These are phyloP conservation scores for Trichosanthes cucumerina DNA, from an alignment of 306 rosid genomes.

Conservation along the genomic window DNA sequence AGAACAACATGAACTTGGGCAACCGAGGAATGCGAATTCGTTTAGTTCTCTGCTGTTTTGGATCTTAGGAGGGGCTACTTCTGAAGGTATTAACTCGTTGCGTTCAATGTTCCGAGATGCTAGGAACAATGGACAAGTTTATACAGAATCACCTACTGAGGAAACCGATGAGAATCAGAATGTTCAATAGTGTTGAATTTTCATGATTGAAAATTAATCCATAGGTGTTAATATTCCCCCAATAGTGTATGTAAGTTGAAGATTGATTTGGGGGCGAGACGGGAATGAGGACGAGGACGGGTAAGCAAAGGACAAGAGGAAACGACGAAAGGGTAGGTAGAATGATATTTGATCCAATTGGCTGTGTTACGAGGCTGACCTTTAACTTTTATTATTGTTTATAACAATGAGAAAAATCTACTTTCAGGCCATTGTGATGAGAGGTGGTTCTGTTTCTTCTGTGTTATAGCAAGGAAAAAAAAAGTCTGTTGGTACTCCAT, in stretches of 20 bases:
- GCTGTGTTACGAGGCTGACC: not conserved
- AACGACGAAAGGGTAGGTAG: not conserved
- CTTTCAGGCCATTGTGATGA: not conserved
- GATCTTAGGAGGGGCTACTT: slow-evolving; percentile 89
- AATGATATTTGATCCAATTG: not conserved
- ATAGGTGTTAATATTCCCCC: not conserved
- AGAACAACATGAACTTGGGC: slow-evolving; percentile 52
- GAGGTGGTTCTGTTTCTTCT: not conserved
- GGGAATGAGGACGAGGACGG: not conserved
- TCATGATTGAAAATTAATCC: not conserved
- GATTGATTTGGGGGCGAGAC: not conserved
- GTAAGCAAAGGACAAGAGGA: not conserved
- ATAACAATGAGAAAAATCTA: not conserved
- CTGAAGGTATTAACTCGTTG: slow-evolving; percentile 79
- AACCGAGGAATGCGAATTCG: slow-evolving; percentile 61
- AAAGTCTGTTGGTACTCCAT: not conserved
- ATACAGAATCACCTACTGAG: slow-evolving; percentile 31
- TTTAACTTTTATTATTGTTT: not conserved
- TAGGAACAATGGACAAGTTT: slow-evolving; percentile 79
- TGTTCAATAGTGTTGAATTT: not conserved
- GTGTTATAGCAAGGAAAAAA: not conserved
- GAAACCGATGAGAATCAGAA: slow-evolving; percentile 33
- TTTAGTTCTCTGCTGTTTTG: slow-evolving; percentile 79
- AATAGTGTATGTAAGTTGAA: not conserved
- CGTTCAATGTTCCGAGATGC: slow-evolving; percentile 86